Conservation (phyloP, 2,329 filamentous ascomycete species). For the Raffaelea deltoideospora region DNA sequence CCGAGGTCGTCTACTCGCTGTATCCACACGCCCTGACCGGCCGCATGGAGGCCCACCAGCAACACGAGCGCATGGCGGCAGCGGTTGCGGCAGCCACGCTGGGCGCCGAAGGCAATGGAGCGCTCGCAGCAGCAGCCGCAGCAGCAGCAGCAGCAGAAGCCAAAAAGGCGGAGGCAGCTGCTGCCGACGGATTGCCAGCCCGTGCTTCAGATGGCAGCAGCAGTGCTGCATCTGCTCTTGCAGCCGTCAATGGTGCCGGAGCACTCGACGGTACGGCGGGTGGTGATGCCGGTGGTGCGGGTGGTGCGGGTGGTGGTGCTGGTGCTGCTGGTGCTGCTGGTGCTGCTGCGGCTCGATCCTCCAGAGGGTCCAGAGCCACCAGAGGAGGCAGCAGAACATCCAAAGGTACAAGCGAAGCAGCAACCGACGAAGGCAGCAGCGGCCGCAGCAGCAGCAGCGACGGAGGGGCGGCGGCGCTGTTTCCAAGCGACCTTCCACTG, state of each 20-base stretch:
- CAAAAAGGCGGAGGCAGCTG: neutral
- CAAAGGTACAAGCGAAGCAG: no score
- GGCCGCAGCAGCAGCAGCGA: neutral
- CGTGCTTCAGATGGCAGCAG: neutral
- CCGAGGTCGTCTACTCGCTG: constrained; percentile 87
- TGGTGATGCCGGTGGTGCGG: no score
- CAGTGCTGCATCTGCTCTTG: no score
- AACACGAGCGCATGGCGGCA: constrained; percentile 22
- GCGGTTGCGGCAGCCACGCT: constrained; percentile 13
- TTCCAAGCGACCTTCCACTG: neutral
- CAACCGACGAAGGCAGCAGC: no score
- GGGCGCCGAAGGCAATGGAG: constrained; percentile 1
- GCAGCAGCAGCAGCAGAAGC: neutral
- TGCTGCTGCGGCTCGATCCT: no score
- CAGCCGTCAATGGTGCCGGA: no score
- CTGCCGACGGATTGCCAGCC: neutral
- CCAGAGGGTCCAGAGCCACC: no score
- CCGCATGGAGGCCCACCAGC: constrained; percentile 55
- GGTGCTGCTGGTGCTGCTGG: no score
- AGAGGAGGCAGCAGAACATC: no score
- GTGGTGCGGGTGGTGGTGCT: no score
- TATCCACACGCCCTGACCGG: constrained; percentile 82
- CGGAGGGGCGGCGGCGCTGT: neutral
- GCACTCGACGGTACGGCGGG: no score
- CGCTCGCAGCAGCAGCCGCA: neutral